These are phyloP conservation scores for Terana coerulea DNA, from an alignment of 768 basidiomycete species.

Conservation along the genomic window DNA sequence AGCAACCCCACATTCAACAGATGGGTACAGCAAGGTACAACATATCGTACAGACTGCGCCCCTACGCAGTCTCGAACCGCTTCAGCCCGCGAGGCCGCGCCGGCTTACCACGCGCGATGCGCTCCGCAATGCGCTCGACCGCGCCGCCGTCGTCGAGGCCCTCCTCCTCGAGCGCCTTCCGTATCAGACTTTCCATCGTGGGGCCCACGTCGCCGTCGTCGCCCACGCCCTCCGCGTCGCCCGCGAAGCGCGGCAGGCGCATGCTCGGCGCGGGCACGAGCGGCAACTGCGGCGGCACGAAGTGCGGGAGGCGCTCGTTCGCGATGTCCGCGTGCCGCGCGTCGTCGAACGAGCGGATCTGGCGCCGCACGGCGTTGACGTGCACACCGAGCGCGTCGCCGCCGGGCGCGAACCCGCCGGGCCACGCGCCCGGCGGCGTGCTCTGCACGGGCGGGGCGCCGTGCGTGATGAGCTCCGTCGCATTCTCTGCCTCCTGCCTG, in stretches of 20 bases:
- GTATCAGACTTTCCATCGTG: slow-evolving; percentile 65
- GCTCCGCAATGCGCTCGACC: slow-evolving; percentile 60
- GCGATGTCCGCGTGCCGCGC: slow-evolving; percentile 73
- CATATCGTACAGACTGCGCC: too few relatives aligned
- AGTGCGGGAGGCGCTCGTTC: slow-evolving; percentile 72
- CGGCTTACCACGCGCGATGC: slow-evolving; percentile 49
- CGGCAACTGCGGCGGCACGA: slow-evolving; percentile 32
- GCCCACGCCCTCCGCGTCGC: slow-evolving; percentile 13
- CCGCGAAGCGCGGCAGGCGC: slow-evolving; percentile 32
- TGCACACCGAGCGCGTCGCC: slow-evolving; percentile 60
- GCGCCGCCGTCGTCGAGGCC: slow-evolving; percentile 42
- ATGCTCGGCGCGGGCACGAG: slow-evolving; percentile 62
- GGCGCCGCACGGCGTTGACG: slow-evolving; percentile 51
- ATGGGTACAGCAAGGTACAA: too few relatives aligned
- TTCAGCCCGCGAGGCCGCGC: slow-evolving; percentile 52
- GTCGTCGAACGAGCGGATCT: slow-evolving; percentile 71
- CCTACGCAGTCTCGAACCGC: slow-evolving; percentile 61
- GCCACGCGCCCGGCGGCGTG: slow-evolving; percentile 24
- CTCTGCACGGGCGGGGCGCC: slow-evolving; percentile 27
- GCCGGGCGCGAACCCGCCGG: slow-evolving; percentile 22
- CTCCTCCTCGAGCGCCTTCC: slow-evolving; percentile 54
- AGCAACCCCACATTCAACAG: too few relatives aligned
- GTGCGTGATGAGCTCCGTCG: slow-evolving; percentile 53
- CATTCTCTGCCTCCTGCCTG: slow-evolving; percentile 75
- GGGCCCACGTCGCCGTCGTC: slow-evolving; percentile 31